A percentile compares a stretch with the other conserved stretches of the same genome.
phyloP scores from a whole-genome alignment of 1,284 basidiomycete species.

The Tranzscheliella williamsii region DNA sequence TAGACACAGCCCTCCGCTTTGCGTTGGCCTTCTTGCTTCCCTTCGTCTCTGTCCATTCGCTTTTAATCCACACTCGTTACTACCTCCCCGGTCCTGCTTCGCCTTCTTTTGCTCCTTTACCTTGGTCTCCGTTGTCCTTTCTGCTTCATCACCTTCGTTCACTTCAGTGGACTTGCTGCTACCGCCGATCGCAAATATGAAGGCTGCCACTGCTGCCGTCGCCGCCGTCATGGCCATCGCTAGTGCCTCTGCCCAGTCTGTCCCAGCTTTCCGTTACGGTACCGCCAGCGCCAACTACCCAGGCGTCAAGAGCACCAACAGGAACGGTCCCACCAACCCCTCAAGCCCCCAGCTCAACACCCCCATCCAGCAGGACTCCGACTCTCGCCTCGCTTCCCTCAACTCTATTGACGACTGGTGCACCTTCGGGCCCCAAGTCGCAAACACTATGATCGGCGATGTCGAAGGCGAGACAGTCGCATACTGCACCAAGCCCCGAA shows the following conservation, averaged over 20 bases:
- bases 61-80: no score
- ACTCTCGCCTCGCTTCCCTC: constrained; percentile 45
- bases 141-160: no score
- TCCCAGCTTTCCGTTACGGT: constrained; percentile 48
- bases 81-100: no score
- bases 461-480: constrained; percentile 72
- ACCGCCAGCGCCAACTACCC: constrained; percentile 41
- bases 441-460: constrained; percentile 67
- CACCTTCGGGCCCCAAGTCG: constrained; percentile 60
- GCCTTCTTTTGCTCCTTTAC: no score
- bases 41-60: no score
- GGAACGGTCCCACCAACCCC: constrained; percentile 55
- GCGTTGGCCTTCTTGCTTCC: no score
- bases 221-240: constrained; percentile 25
- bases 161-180: no score
- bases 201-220: constrained; percentile 13
- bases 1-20: no score
- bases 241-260: constrained; percentile 27
- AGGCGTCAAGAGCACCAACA: constrained; percentile 44
- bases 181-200: no score
- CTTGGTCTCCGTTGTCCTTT: no score
- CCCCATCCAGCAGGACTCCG: constrained; percentile 54
- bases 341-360: constrained; percentile 43
- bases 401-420: constrained; percentile 58
- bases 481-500: constrained; percentile 69